These are phyloP conservation scores for Glaciozyma antarctica DNA, from an alignment of 768 basidiomycete species.

Conservation along the genomic window DNA sequence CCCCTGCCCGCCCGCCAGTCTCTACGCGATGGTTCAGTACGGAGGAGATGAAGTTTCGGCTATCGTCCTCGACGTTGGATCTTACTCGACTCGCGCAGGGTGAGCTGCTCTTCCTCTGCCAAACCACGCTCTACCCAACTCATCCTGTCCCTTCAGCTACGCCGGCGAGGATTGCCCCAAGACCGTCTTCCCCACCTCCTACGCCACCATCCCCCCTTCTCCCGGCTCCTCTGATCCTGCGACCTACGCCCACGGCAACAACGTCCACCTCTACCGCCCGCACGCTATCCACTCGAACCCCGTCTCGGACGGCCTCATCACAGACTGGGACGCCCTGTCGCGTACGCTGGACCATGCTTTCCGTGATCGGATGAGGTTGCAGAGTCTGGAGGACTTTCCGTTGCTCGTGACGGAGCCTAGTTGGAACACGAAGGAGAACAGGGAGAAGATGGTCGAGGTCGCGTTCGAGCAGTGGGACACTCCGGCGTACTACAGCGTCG, in stretches of 20 bases:
- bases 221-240: conserved; percentile 16
- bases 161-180: conserved; percentile 95
- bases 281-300: conserved; percentile 81
- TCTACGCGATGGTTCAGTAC: conserved; percentile 17
- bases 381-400: conserved; percentile 58
- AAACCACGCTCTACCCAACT: background rate
- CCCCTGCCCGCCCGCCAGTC: no score
- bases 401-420: conserved; percentile 87
- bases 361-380: conserved; percentile 28
- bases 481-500: conserved; percentile 93
- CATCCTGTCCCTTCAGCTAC: conserved; percentile 44
- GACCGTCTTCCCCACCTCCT: conserved; percentile 78
- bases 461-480: conserved; percentile 94
- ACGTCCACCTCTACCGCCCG: conserved; percentile 81
- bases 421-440: conserved; percentile 88
- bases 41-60: conserved; percentile 58
- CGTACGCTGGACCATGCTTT: conserved; percentile 66
- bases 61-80: conserved; percentile 86
- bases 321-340: conserved; percentile 64
- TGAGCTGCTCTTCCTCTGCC: background rate
- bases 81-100: conserved; percentile 80
- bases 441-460: conserved; percentile 91
- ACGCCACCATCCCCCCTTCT: conserved; percentile 56
- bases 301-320: conserved; percentile 63
- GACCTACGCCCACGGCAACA: conserved; percentile 47